Evolutionary conservation across 1,139 yeast species (phyloP).

Genomic region (Wickerhamiella pararugosa): DNA sequence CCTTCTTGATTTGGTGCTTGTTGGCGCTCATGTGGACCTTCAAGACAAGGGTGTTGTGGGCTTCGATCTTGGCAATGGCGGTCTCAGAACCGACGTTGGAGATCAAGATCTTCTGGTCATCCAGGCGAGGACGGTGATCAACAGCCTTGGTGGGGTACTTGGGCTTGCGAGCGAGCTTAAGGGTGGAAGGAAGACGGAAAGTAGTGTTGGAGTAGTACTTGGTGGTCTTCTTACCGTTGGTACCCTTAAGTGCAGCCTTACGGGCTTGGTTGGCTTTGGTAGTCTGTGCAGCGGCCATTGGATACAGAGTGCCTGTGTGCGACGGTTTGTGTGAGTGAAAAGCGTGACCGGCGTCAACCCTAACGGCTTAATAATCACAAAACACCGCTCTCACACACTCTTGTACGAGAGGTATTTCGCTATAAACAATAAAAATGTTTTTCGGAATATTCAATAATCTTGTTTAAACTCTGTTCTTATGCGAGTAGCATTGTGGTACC

Average conservation of each 20-base stretch:
- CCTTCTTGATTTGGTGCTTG: constrained; percentile 97
- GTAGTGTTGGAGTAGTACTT: constrained; percentile 93
- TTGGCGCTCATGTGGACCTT: constrained; percentile 93
- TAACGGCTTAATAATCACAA: neutral
- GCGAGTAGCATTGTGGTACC: too few relatives aligned
- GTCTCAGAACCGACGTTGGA: constrained; percentile 97
- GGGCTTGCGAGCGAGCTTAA: constrained; percentile 86
- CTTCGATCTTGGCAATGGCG: constrained; percentile 99
- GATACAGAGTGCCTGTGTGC: neutral
- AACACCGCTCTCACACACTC: too few relatives aligned
- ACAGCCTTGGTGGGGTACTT: constrained; percentile 91
- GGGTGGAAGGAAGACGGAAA: constrained; percentile 97
- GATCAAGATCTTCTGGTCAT: constrained; percentile 88
- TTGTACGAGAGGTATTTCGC: too few relatives aligned
- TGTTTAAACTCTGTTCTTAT: too few relatives aligned
- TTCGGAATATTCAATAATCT: too few relatives aligned
- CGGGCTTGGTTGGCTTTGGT: constrained; percentile 91
- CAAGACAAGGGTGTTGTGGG: constrained; percentile 97
- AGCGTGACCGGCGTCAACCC: neutral
- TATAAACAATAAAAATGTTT: too few relatives aligned
- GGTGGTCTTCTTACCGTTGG: constrained; percentile 76
- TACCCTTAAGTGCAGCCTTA: constrained; percentile 98
- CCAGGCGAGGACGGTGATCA: constrained; percentile 95
- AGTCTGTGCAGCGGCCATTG: constrained; percentile 24
- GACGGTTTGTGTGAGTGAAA: constrained; percentile 4